phyloP scores from a whole-genome alignment of 2,329 filamentous ascomycete genomes.

The Pseudocercospora cruenta region DNA sequence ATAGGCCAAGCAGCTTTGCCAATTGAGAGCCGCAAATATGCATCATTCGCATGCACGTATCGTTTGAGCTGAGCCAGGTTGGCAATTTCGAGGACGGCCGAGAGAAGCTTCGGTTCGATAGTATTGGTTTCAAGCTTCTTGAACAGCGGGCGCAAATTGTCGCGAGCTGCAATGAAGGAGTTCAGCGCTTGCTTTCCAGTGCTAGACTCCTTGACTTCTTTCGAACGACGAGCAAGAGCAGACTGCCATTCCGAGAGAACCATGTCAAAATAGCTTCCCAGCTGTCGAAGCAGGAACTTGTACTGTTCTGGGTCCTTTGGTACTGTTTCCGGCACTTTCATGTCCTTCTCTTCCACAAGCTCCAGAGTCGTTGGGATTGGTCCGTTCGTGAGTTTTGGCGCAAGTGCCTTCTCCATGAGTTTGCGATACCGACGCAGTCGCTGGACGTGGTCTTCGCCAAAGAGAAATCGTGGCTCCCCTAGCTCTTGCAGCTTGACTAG shows the following conservation, averaged over 20 bases:
- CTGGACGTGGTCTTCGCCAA: slow-evolving; percentile 76
- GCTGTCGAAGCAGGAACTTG: slow-evolving; percentile 78
- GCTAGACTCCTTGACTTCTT: slow-evolving; percentile 68
- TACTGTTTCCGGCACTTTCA: slow-evolving; percentile 74
- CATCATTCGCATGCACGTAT: slow-evolving; percentile 96
- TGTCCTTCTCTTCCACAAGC: slow-evolving; percentile 80
- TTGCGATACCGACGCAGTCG: slow-evolving; percentile 72
- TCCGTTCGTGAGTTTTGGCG: slow-evolving; percentile 61
- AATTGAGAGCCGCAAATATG: slow-evolving; percentile 89
- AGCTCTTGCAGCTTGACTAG: slow-evolving; percentile 68
- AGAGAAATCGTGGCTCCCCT: slow-evolving; percentile 73
- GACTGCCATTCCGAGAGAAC: slow-evolving; percentile 85
- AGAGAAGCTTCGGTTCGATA: slow-evolving; percentile 72
- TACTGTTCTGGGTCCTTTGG: slow-evolving; percentile 67
- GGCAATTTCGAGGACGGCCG: slow-evolving; percentile 88
- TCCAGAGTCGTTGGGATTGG: slow-evolving; percentile 85
- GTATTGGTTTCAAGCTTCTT: slow-evolving; percentile 82
- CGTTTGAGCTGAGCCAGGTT: slow-evolving; percentile 84
- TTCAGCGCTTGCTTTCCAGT: slow-evolving; percentile 80
- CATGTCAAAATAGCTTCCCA: slow-evolving; percentile 95
- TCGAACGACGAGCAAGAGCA: slow-evolving; percentile 67
- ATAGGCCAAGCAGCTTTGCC: slow-evolving; percentile 81
- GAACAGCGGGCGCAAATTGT: slow-evolving; percentile 88
- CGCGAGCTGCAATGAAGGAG: slow-evolving; percentile 83
- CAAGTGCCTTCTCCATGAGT: slow-evolving; percentile 53